Conservation (phyloP, 2,329 filamentous ascomycete genomes). For the Colletotrichum graminicola region DNA sequence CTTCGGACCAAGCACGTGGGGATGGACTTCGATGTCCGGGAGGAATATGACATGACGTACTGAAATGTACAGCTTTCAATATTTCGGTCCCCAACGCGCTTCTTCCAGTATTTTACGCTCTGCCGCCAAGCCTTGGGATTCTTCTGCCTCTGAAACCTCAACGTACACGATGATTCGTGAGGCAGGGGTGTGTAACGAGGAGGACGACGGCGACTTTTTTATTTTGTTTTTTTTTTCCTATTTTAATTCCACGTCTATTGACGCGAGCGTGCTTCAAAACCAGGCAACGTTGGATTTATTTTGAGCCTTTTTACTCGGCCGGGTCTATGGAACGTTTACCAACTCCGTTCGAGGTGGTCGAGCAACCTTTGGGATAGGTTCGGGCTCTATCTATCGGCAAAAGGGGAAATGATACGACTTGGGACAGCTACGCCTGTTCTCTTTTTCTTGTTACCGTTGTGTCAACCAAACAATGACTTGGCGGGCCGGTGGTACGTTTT, state of each 20-base stretch:
- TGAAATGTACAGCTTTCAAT: constrained; percentile 10
- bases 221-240: too few relatives aligned
- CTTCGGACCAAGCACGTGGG: constrained; percentile 44
- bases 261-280: not conserved
- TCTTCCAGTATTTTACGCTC: too few relatives aligned
- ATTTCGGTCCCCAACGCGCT: not conserved
- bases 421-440: not conserved
- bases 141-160: not conserved
- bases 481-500: not conserved
- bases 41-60: constrained; percentile 28
- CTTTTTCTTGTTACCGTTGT: not conserved
- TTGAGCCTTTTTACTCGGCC: too few relatives aligned
- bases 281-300: not conserved
- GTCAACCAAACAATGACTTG: not conserved
- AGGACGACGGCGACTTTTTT: not conserved
- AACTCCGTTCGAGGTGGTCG: too few relatives aligned
- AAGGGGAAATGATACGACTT: not conserved
- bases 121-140: not conserved
- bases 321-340: not conserved
- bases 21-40: constrained; percentile 37
- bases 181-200: not conserved
- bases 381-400: not conserved
- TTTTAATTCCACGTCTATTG: not conserved
- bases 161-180: not conserved
- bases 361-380: not conserved